Evolutionary conservation across 1,284 basidiomycete genomes (phyloP).

Genomic region (Peniophora sp.): DNA sequence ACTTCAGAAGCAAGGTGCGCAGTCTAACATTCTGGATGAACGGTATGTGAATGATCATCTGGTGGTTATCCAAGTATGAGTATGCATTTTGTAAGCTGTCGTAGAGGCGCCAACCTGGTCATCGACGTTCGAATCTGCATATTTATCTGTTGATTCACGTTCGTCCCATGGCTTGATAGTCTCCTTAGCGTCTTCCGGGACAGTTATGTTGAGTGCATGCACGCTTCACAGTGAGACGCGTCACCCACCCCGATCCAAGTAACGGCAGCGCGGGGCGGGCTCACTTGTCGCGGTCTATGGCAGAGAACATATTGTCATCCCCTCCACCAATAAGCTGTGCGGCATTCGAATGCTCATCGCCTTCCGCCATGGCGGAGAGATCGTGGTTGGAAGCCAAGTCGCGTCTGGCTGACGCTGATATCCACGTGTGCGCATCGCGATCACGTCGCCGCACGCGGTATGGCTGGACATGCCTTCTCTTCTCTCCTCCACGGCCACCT

Average conservation of each 20-base stretch:
- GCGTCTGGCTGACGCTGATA: too few relatives aligned
- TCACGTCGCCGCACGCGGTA: conserved; percentile 2
- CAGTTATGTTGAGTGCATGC: conserved; percentile 67
- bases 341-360: conserved; percentile 10
- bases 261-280: conserved; percentile 16
- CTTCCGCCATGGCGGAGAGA: conserved; percentile 5
- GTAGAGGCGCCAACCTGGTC: conserved; percentile 50
- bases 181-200: conserved; percentile 68
- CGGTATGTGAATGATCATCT: conserved; percentile 76
- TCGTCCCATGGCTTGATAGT: conserved; percentile 77
- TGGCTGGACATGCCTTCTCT: neutral
- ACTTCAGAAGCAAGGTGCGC: conserved; percentile 63
- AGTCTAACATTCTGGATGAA: conserved; percentile 73
- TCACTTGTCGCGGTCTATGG: conserved; percentile 70
- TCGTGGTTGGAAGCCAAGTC: too few relatives aligned
- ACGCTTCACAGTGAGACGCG: conserved; percentile 40
- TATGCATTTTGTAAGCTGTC: neutral
- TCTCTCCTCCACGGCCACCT: conserved; percentile 1
- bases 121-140: conserved; percentile 68
- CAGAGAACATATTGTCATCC: conserved; percentile 47
- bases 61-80: conserved; percentile 5
- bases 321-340: conserved; percentile 31
- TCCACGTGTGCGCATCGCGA: too few relatives aligned
- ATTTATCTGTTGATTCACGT: conserved; percentile 58
- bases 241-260: conserved; percentile 5